Evolutionary conservation across 2,329 filamentous ascomycete genomes (phyloP), one percentile per base, ranked within the genome.

Genomic region (Fusarium sp.): DNA sequence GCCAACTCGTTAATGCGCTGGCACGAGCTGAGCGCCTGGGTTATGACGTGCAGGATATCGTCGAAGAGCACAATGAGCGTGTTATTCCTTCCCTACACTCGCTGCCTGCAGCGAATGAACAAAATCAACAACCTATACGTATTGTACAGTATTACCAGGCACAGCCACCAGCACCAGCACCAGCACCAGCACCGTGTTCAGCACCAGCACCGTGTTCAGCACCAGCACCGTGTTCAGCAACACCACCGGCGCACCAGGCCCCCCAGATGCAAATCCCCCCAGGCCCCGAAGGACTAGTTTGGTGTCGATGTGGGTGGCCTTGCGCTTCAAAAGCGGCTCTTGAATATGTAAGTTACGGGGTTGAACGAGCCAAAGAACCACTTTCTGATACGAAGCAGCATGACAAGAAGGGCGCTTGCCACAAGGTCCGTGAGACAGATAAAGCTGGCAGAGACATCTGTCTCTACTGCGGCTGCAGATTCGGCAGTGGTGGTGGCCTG

Each of bases 21-120:
- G 84, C 84, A 2, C 76, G 79, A 32, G 83, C 84, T 2, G 82
- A 85, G 63, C 81, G 84, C 3, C 77, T 87, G 0, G 84, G 84
- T 3, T 87, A 86, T 51, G 79, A 84, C 45, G 73, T 76, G 0
- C 72, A 75, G 29, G 84, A 86, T 49, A 74, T 83, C 4, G 73
- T 84, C 11, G 77, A 80, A 29, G 78, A 64, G 13, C 51, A 65
- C 33, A 63, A 67, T 11, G 78, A 80, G 56, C 73, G 71, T 23
- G 75, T 79, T 15, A 75, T 80, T 19, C 75, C 76, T 3, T 72
- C 72, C 6, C 25, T 69, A 25, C 44, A 65, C 36, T 48, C 61
- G 36, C 27, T 60, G 23, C 42, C 45, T n/a, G 27, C 56, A 25
- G 27, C 43, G 17, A 43, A 43, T 39, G 50, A 38, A 41, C 48